Evolutionary conservation across 2,329 filamentous ascomycete species (phyloP).

Genomic region (Ramularia collo-cygni): DNA sequence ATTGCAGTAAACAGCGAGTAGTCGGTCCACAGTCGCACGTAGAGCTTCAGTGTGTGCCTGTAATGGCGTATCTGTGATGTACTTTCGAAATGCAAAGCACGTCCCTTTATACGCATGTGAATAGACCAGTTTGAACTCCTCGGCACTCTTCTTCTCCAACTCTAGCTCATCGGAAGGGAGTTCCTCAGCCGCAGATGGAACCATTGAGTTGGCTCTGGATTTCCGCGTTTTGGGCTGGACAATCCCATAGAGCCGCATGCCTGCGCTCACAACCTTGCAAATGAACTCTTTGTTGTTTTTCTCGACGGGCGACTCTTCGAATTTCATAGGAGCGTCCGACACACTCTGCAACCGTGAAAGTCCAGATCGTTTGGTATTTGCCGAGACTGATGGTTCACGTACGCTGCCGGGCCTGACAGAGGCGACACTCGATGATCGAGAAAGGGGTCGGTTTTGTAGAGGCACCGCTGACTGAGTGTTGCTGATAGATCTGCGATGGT

Average conservation of each 20-base stretch:
- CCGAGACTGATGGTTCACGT: conserved; percentile 15
- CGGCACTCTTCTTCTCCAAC: conserved; percentile 32
- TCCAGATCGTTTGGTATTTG: conserved; percentile 20
- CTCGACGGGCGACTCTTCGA: conserved; percentile 14
- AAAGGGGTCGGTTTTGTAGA: conserved; percentile 22
- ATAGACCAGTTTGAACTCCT: conserved; percentile 48
- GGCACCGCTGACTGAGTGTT: conserved; percentile 16
- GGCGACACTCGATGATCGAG: conserved; percentile 26
- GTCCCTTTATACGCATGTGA: conserved; percentile 46
- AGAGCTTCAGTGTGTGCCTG: conserved; percentile 37
- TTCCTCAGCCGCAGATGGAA: conserved; percentile 15
- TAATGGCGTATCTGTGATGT: conserved; percentile 33
- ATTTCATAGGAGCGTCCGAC: conserved; percentile 3
- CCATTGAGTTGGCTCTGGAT: conserved; percentile 17
- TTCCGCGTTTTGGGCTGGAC: conserved; percentile 36
- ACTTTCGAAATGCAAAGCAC: conserved; percentile 40
- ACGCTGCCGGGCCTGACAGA: conserved; percentile 17
- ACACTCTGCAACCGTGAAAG: conserved; percentile 23
- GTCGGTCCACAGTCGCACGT: conserved; percentile 41
- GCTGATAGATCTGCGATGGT: conserved; percentile 28
- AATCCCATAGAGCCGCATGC: conserved; percentile 46
- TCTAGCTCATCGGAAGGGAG: conserved; percentile 13
- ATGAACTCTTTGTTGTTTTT: conserved; percentile 44
- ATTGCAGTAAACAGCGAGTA: conserved; percentile 41
- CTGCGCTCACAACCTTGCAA: conserved; percentile 46